Evolutionary conservation across 2,329 filamentous ascomycete genomes (phyloP), one percentile per base, ranked within the genome.

Genomic region (Diaporthe amygdali): DNA sequence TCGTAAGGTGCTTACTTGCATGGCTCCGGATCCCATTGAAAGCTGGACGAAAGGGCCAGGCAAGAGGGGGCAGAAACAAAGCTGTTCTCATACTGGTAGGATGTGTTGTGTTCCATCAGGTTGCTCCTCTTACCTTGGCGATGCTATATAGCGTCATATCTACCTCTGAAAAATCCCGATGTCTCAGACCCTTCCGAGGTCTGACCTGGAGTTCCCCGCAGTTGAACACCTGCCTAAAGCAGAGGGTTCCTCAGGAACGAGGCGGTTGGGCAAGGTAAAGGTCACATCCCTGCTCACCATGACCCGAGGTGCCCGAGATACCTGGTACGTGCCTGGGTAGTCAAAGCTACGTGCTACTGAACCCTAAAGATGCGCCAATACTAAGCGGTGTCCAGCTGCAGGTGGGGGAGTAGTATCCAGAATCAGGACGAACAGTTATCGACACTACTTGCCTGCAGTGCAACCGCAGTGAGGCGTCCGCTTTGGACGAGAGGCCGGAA

Each of bases 181-280:
- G 32, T 17, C 27, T 14, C 41, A 25, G n/a, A 10, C 22, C 41
- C 9, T 34, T 14, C 59, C 59, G 59, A 30, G 41, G 41, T 32
- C 44, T 15, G 59, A 17, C 27, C 12, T n/a, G 30, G 12, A 37
- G 59, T 63, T 34, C 41, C 59, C 59, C 59, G 41, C 59, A 47
- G 59, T 63, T 63, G 20, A 17, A 30, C 27, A 63, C 41, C 59
- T 63, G 59, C 59, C 59, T 34, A 63, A 63, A 63, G 59, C 41
- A 47, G 59, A 17, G 39, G 12, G 27, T 46, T 22, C 25, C n/a
- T 8, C 56, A 39, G 39, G 41, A 20, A 32, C 32, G 25, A 61
- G 56, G 10, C n/a, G 5, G 17, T 30, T 27, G 37, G 55, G 55
- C 34, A 9, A 17, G 14, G 25, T 4, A 46, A 27, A 46, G 10